Evolutionary conservation across 2,329 filamentous ascomycete species (phyloP), one percentile per base, ranked within the genome.

Genomic region (Gremmenia infestans): DNA sequence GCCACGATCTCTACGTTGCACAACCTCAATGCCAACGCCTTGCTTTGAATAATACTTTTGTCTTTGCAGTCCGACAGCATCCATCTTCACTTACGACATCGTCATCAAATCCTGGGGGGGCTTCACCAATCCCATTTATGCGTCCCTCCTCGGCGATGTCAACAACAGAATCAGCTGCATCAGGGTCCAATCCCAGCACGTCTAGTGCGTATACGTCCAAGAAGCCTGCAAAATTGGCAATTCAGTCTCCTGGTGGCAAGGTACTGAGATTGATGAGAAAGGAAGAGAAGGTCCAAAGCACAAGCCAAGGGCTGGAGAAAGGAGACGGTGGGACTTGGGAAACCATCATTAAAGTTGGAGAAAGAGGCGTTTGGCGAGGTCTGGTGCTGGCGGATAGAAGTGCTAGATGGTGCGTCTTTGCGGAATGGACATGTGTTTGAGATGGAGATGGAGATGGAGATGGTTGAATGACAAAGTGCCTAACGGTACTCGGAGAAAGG

Each of bases 1-100:
- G 93, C 43, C 92, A 99, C 72, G 94, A 99, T 70, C 86, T 99
- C 56, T 99, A 99, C 72, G 89, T 99, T 60, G 89, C 92, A 46
- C 94, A 97, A 69, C 94, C 95, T 1, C 95, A 99, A 72, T 99
- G 94, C 71, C 82, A 87, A 62, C 84, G 86, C 25, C 78, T 99
- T 28, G 92, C 91, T 1, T 79, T 96, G 54, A 97, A 97, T 76
- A 97, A 99, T 70, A 99, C 94, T 0, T 99, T 97, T 69, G 93
- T 99, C 28, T 99, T 99, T 72, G 89, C 89, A 52, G 88, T 99
- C 58, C 89, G 94, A 47, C 94, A 99, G 69, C 92, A 99, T 69
- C 89, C 92, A 0, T 87, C 90, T 0, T 81, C 80, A 1, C 73
- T 81, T 0, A 72, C 73, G 2, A 67, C 70, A 42, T 68, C 72